These are phyloP conservation scores for Blastobotrys proliferans DNA, from an alignment of 1,139 yeast genomes.

Conservation along the genomic window DNA sequence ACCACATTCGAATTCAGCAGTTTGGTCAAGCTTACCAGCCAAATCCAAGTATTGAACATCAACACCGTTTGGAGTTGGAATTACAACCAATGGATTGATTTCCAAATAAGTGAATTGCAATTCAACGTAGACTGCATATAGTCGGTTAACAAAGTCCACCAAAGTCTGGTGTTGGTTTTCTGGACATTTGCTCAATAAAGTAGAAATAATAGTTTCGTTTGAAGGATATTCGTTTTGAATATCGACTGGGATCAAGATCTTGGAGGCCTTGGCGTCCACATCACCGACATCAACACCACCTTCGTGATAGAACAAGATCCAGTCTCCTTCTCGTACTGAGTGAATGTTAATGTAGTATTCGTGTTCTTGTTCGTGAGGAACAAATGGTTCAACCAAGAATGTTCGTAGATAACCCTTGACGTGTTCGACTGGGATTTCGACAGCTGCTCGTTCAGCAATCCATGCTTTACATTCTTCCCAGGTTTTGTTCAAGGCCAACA, in stretches of 20 bases:
- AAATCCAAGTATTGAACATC: conserved; percentile 45
- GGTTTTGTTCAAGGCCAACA: conserved; percentile 43
- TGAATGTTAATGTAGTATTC: conserved; percentile 47
- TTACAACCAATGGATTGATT: conserved; percentile 45
- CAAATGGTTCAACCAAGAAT: conserved; percentile 46
- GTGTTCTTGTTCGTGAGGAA: conserved; percentile 43
- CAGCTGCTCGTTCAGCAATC: conserved; percentile 42
- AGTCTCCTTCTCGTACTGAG: conserved; percentile 46
- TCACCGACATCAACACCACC: conserved; percentile 49
- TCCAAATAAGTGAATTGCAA: conserved; percentile 46
- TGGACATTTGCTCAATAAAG: conserved; percentile 40
- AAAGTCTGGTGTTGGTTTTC: conserved; percentile 39
- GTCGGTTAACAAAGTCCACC: conserved; percentile 43
- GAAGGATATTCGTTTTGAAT: conserved; percentile 40
- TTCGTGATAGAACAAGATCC: conserved; percentile 46
- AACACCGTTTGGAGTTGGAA: conserved; percentile 39
- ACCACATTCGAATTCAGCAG: conserved; percentile 48
- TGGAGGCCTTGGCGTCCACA: conserved; percentile 45
- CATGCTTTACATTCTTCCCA: conserved; percentile 43
- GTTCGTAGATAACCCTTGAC: conserved; percentile 39
- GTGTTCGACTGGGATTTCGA: conserved; percentile 40
- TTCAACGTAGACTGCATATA: conserved; percentile 46
- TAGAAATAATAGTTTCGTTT: conserved; percentile 33
- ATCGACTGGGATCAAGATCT: conserved; percentile 43
- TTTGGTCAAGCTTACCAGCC: conserved; percentile 47